Base-by-base conservation (phyloP, 2,329 filamentous ascomycete genomes). In the Colletotrichum sp. region DNA sequence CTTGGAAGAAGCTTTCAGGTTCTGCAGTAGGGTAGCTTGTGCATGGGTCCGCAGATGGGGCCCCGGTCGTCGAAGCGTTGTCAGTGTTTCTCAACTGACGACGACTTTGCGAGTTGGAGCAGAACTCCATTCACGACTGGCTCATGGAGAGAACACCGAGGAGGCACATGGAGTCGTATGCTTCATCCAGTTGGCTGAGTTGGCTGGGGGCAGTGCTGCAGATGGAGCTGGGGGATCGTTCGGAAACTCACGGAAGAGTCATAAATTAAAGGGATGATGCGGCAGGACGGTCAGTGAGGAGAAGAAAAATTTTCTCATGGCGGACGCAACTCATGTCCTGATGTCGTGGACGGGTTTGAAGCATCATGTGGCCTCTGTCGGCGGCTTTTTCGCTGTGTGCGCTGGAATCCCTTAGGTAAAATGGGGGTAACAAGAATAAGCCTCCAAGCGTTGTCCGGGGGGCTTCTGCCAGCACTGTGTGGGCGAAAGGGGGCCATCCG, bases 381-480 rank as follows among this genome's bases (percentile, higher is more conserved):
- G 52, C 34, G 66, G 52, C 66, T 68, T 68, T 68, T 60, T 43
- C 66, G 66, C 66, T 68, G 66, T 43, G 21, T 68, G 52, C 21
- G 52, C 21, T 28, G 52, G 66, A 68, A 38, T 52, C 52, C 48
- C 24, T 68, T 68, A 68, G 52, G 52, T 68, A 68, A 68, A 68
- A 68, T 68, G 66, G 66, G 66, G 66, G 66, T 68, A 68, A 68
- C 65, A 28, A 67, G 43, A 67, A 55, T 55, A 67, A 34, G 43
- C 26, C 26, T 18, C 28, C 12, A 55, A 28, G 28, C 65, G 43
- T 30, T 67, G 18, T 43, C 38, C 38, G 38, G 38, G 38, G 38
- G 38, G 9, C 24, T 24, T 24, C 38, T 43, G 38, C 38, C 38
- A 43, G 38, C 38, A 43, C 38, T 43, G 38, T 43, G 38, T 43